Conservation (phyloP, 495 filamentous ascomycete genomes). For the Penicillium odoratum region DNA sequence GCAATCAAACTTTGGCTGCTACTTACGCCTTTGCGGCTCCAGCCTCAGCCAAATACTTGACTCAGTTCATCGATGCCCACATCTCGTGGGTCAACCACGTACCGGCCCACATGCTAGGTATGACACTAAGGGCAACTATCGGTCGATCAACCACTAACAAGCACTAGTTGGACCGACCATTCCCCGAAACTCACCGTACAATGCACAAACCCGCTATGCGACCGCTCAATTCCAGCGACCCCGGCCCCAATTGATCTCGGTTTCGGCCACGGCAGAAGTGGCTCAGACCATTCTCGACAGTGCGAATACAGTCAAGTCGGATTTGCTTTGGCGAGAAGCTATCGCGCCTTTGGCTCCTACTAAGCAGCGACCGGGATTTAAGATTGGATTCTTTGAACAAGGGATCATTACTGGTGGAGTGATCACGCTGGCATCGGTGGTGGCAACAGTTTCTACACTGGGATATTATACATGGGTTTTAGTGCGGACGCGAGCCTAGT, state of each 20-base stretch:
- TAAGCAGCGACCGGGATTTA: slow-evolving; percentile 35
- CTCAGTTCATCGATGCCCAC: slow-evolving; percentile 49
- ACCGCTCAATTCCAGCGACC: slow-evolving; percentile 38
- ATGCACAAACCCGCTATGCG: slow-evolving; percentile 37
- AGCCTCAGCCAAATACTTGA: slow-evolving; percentile 50
- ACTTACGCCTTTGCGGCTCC: slow-evolving; percentile 51
- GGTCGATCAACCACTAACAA: slow-evolving; percentile 2
- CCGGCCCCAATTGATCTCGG: slow-evolving; percentile 38
- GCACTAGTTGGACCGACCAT: slow-evolving; percentile 40
- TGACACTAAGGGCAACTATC: not conserved
- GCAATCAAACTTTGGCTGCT: slow-evolving; percentile 37
- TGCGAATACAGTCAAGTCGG: slow-evolving; percentile 13
- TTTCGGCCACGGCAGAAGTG: slow-evolving; percentile 11
- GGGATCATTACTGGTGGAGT: slow-evolving; percentile 46
- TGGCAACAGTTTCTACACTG: slow-evolving; percentile 27
- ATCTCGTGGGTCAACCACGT: slow-evolving; percentile 53
- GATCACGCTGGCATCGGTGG: slow-evolving; percentile 27
- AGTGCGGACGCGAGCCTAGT: slow-evolving; percentile 18
- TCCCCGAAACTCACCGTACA: slow-evolving; percentile 28
- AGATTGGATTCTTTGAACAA: slow-evolving; percentile 54
- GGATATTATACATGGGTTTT: slow-evolving; percentile 32
- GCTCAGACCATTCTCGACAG: slow-evolving; percentile 19
- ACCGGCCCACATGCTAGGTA: slow-evolving; percentile 45
- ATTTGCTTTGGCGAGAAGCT: slow-evolving; percentile 27
- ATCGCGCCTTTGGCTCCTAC: slow-evolving; percentile 37